A percentile compares a stretch with the other conserved stretches of the same genome.
These are phyloP conservation scores for Hericium rajendrae DNA, from an alignment of 768 basidiomycete genomes.

Conservation along the genomic window DNA sequence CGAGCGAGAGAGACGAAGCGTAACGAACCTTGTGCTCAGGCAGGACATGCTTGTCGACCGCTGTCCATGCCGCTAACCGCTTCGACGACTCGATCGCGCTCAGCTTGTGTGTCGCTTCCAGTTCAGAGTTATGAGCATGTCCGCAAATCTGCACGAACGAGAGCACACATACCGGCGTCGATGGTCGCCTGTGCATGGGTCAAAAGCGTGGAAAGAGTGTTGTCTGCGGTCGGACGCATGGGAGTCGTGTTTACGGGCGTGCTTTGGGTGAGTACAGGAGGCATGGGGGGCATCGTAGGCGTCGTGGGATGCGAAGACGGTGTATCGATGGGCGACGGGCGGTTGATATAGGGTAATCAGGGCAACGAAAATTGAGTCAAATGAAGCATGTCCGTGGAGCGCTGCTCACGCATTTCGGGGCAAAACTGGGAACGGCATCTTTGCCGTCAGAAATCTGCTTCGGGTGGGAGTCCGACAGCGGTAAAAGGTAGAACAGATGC, in stretches of 20 bases:
- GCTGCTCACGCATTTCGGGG: neutral
- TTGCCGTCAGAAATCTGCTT: neutral
- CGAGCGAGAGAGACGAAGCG: neutral
- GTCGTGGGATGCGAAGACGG: neutral
- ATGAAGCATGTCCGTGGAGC: slow-evolving; percentile 9
- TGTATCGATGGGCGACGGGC: neutral
- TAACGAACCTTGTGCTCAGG: slow-evolving; percentile 70
- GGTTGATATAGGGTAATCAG: too few relatives aligned
- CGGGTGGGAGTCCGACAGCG: too few relatives aligned
- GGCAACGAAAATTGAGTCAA: too few relatives aligned
- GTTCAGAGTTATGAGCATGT: neutral
- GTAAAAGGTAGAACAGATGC: too few relatives aligned
- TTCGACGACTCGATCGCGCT: slow-evolving; percentile 73
- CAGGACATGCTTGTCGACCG: slow-evolving; percentile 83
- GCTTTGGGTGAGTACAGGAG: neutral
- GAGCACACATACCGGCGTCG: neutral
- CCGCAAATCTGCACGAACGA: neutral
- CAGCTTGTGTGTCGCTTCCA: slow-evolving; percentile 15
- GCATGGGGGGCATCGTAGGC: neutral
- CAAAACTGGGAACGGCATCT: neutral
- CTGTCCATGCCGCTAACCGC: slow-evolving; percentile 84
- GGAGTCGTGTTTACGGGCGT: neutral
- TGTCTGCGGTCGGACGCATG: neutral
- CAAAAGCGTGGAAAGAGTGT: neutral
- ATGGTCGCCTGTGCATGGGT: neutral